Evolutionary conservation across 768 basidiomycete species (phyloP).

Genomic region (Boletus sensibilis): DNA sequence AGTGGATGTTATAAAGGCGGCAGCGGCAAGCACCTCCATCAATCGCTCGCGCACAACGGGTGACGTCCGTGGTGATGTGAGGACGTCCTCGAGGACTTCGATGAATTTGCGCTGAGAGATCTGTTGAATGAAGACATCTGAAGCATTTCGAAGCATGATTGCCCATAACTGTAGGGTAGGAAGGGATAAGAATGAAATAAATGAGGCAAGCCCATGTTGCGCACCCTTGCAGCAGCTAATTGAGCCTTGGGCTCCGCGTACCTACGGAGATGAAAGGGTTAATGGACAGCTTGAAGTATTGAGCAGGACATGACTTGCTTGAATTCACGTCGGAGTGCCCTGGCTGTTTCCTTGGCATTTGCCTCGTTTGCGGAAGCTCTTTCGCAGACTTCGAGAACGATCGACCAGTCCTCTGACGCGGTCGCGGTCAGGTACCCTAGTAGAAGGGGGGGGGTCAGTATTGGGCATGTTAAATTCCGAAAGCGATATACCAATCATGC

Average conservation of each 20-base stretch:
- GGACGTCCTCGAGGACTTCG: constrained; percentile 73
- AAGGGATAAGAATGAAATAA: neutral
- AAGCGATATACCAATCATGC: constrained; percentile 61
- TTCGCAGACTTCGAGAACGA: constrained; percentile 86
- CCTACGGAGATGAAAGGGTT: constrained; percentile 34
- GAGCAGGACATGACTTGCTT: constrained; percentile 47
- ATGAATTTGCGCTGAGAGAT: constrained; percentile 75
- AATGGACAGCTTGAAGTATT: constrained; percentile 9
- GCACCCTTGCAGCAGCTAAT: constrained; percentile 71
- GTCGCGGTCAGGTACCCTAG: constrained; percentile 74
- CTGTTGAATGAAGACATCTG: constrained; percentile 67
- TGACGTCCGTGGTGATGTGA: constrained; percentile 58
- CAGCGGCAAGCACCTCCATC: constrained; percentile 78
- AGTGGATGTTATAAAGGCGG: constrained; percentile 51
- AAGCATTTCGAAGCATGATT: constrained; percentile 82
- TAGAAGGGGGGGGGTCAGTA: neutral
- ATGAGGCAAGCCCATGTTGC: constrained; percentile 24
- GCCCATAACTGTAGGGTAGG: constrained; percentile 67
- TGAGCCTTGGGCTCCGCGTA: constrained; percentile 76
- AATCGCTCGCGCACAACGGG: constrained; percentile 82
- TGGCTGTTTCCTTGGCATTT: constrained; percentile 81
- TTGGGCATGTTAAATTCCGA: neutral
- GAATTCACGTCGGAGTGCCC: constrained; percentile 81
- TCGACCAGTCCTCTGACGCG: constrained; percentile 76
- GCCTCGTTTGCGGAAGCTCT: constrained; percentile 68